Base-by-base conservation (phyloP, 176 grass and related monocot genomes). In the Microstegium vimineum region DNA sequence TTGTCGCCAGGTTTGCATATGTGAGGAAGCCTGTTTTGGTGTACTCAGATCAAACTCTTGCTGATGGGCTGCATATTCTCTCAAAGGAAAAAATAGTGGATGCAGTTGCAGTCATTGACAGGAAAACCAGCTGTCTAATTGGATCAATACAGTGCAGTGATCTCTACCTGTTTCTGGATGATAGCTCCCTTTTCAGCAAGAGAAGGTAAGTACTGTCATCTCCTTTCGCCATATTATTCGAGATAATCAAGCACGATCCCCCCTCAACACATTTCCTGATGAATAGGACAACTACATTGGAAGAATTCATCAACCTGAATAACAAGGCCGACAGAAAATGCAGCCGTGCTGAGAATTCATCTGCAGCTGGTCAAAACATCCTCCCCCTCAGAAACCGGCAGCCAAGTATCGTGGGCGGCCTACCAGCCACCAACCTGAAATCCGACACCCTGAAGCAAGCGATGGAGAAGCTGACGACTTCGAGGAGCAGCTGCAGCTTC, bases 361-460 rank as follows among this genome's bases (percentile, higher is more conserved):
- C 38, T 15, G 49, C 13, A 22, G 18, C 32, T 32, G 70, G 1
- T 0, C 69, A 52, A 32, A 81, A 45, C 34, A 41, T 81, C 51
- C 82, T 75, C 12, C 28, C 62, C 37, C 76, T 84, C 70, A 33
- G 87, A 63, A 62, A 43, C 33, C 17, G 10, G 15, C 32, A 17
- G 10, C 77, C 69, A 16, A 1, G 13, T 22, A 23, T 35, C 35
- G 25, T 41, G 28, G 52, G 27, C 36, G 52, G 27, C 36, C 28
- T 46, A 7, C 66, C 40, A 25, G 83, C 79, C 25, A 77, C 62
- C 10, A 70, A 77, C 76, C 56, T 31, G 37, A 84, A 64, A 34
- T 75, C 82, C 20, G 91, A 89, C 35, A 86, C 82, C 52, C 73
- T 87, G 72, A 90, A 87, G 75, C 76, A 90, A 49, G 86, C 64